Evolutionary conservation across 176 grass and related monocot genomes (phyloP), one percentile per base, ranked within the genome.

Genomic region (Leersia perrieri): DNA sequence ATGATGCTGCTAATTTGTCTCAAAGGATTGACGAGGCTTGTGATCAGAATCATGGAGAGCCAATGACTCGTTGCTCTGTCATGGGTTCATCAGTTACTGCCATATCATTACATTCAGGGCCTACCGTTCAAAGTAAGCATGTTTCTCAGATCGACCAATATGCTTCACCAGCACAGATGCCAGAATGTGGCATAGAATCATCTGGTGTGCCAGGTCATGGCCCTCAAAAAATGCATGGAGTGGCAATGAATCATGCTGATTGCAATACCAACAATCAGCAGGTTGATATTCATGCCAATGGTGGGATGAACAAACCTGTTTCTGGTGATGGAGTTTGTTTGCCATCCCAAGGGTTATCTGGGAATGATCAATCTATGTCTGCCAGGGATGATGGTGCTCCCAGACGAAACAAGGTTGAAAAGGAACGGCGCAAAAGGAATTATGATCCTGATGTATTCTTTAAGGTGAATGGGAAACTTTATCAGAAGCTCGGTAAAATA

Each of bases 401-500:
- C 29, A 49, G 79, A 65, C 68, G 79, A 83, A 88, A 65, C 60
- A 92, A 77, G 77, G 72, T 58, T 73, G 85, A 98, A 66, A 98
- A 92, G 85, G 86, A 89, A 63, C 88, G 40, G 20, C 86, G 82
- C 11, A 82, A 89, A 83, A 92, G 74, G 62, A 92, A 88, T 60
- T 95, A 91, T 85, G 90, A 95, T 82, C 86, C 92, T 35, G 85
- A 95, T 83, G 81, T 86, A 51, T 95, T 93, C 85, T 93, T 92
- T 74, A 95, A 93, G 73, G 92, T 98, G 64, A 94, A 93, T 34
- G 95, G 92, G 68, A 98, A 98, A 73, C 83, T 94, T 38, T 98
- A 95, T 88, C 95, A 98, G 84, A 98, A 93, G 77, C 92, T 98
- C 45, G 88, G 95, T 58, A 98, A 98, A 91, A 98, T 98, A 68